Evolutionary conservation across 106 monocot species (phyloP), one percentile per base, ranked within the genome.

Genomic region (Acanthochlamys bracteata): DNA sequence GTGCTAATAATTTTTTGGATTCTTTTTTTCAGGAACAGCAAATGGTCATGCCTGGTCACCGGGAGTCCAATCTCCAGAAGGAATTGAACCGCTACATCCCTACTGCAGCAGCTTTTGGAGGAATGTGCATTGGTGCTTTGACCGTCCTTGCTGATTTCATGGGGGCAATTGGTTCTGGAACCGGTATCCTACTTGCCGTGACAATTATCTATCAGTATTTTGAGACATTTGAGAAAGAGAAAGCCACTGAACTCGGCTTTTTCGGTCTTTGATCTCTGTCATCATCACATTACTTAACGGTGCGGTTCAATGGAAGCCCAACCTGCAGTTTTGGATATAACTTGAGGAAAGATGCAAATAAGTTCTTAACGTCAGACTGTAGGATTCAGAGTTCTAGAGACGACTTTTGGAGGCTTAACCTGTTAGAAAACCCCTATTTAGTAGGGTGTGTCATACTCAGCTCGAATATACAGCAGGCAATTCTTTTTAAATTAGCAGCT

Each of bases 1-100:
- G 6, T 33, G 33, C 33, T 21, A 17, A 55, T 55, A 22, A 6
- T 10, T 20, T 9, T 0, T 55, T 55, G 20, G n/a, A n/a, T 55
- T 25, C 3, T 25, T 41, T 57, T 22, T 19, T 22, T 1, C 55
- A 84, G 84, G 84, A 84, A 19, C 84, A 84, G 76, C 84, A 84
- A 84, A 84, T 84, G 84, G 84, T 84, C 65, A 84, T 84, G 84
- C 79, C 84, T 20, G 84, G 84, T 24, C 84, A 84, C 47, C 61
- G 84, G 12, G 84, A 84, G 33, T 84, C 84, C 11, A 84, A 84
- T 64, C 62, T 84, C 22, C 84, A 84, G 66, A 84, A 84, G 73
- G 84, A 79, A 45, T 49, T 84, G 72, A 84, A 79, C 49, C 76
- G 79, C 19, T 84, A 84, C 59, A 84, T 84, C 58, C 84, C 84